Base-by-base conservation (phyloP, 352 stramenopile genomes). In the Globisporangium orthogonon region DNA sequence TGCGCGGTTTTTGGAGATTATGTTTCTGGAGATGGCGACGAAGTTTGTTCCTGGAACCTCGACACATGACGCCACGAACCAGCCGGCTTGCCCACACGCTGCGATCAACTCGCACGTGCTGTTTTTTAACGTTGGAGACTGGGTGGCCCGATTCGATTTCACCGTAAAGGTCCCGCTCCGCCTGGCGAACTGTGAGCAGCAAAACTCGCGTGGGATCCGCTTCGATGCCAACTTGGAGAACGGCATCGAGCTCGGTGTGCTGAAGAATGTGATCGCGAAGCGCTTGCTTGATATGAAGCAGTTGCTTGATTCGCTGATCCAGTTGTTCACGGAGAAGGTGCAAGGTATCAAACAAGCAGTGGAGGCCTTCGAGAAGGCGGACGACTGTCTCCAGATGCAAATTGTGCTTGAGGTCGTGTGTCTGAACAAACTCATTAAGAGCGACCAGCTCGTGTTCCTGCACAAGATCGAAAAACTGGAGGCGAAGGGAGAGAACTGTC, bases 1-100 rank as follows among this genome's bases (percentile, higher is more conserved):
- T 70, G 96, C 95, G 29, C 97, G 98, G 56, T 98, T 99, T 52
- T 66, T 99, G n/a, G 95, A 99, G 67, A 76, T 98, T 7, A 86
- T 96, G 35, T 98, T 99, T 51, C 91, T 91, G 39, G 96, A 98
- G 55, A 61, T 77, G 18, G 73, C 85, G 41, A 60, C 66, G 9
- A 78, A 85, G 1, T 70, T 31, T 35, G 9, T 37, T 91, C 43
- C 78, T 82, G 63, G 66, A 74, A 28, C 11, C 15, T 17, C 17
- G 45, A 35, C 35, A 31, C 44, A 13, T 28, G 33, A 23, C 31
- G 63, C 56, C 18, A 62, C 49, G 11, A 13, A 4, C 18, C 30
- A 56, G 4, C 39, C 49, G 3, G 60, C 40, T 3, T 90, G 80
- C 41, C 45, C 65, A 1, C 81, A 92, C 61, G 58, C 69, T 5